Evolutionary conservation across 2,329 filamentous ascomycete species (phyloP), one percentile per base, ranked within the genome.

Genomic region (Calonectria honghensis): DNA sequence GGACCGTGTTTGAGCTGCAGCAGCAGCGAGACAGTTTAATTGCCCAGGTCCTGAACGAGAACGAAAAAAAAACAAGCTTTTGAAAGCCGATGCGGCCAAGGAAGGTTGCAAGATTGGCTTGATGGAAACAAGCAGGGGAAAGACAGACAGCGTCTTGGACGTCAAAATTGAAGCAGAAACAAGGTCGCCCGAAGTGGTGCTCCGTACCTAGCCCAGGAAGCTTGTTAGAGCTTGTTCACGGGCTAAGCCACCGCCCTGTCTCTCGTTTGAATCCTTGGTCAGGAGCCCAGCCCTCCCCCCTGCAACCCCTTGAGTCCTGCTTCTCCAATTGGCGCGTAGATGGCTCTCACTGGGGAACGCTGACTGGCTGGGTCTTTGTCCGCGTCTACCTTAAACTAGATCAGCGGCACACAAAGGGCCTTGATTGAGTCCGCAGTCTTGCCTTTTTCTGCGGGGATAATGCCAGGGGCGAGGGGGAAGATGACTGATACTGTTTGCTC

Each of bases 161-260:
- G 68, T 71, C 31, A 24, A 71, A 54, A 71, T 65, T 71, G 68
- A 65, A 50, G 24, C 39, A 63, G 31, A 70, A 70, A 70, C 68
- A 70, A 64, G 57, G 68, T 32, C 68, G 45, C 57, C 35, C 45
- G 68, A 64, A 51, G 68, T 70, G 57, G 67, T 59, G 59, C 68
- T 61, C 41, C 29, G 41, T 41, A 59, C 16, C 37, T 63, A 63
- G 35, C 37, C 37, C 52, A 4, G 57, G 48, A 45, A 65, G 68
- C 68, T 65, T 70, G 68, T 52, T 37, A 24, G 57, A 70, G 57
- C 68, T 64, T 69, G 39, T 50, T 37, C 67, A 32, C 32, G 27
- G 27, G 59, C 68, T 71, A 39, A 71, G 68, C 68, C 68, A 71
- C 68, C 59, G 59, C 59, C 68, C 35, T 45, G 37, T 68, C 52